Evolutionary conservation across 2,329 filamentous ascomycete species (phyloP).

Genomic region (Cucurbitaria berberidis): DNA sequence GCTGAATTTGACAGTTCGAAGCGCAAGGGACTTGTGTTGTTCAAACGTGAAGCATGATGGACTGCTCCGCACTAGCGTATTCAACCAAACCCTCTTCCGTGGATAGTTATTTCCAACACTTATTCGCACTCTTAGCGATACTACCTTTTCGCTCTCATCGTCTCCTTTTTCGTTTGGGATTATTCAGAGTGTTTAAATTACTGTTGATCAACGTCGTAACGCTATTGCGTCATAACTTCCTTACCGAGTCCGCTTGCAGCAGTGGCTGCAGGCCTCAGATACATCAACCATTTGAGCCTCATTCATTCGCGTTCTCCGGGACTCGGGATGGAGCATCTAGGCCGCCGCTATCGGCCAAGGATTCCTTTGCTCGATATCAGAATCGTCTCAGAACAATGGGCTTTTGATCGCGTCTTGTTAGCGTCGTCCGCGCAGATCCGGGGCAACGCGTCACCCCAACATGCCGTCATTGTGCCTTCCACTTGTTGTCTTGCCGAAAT

Average conservation of each 20-base stretch:
- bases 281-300: neutral
- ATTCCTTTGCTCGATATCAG: neutral
- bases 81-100: too few species aligned
- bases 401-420: slow-evolving; percentile 9
- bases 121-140: too few species aligned
- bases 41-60: too few species aligned
- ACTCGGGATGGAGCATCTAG: neutral
- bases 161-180: too few species aligned
- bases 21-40: too few species aligned
- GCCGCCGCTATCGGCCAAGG: neutral
- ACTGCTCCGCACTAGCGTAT: too few species aligned
- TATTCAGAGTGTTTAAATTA: too few species aligned
- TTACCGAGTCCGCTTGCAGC: neutral
- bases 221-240: neutral
- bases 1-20: too few species aligned
- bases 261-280: neutral
- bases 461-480: slow-evolving; percentile 29
- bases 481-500: slow-evolving; percentile 2
- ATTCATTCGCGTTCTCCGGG: neutral
- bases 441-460: slow-evolving; percentile 16
- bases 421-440: slow-evolving; percentile 19
- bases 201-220: neutral
- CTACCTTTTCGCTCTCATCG: too few species aligned
- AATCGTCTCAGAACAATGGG: slow-evolving; percentile 1
- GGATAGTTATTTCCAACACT: too few species aligned